phyloP scores from a whole-genome alignment of 2,329 filamentous ascomycete genomes.

The Cladosporium oxysporum region DNA sequence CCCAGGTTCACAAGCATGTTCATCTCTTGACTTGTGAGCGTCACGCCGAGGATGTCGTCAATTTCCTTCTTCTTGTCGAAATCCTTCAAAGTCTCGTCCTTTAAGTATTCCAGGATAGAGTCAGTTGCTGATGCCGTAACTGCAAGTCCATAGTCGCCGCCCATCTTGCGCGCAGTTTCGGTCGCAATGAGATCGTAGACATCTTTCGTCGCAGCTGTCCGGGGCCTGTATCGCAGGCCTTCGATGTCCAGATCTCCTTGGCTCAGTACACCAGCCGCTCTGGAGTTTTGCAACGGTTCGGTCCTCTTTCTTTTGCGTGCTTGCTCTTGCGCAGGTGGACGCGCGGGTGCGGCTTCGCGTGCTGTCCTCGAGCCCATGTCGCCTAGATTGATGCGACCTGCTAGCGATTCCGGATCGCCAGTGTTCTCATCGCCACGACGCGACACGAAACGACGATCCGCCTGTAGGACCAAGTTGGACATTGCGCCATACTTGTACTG shows the following conservation, averaged over 20 bases:
- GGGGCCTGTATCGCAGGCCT: conserved; percentile 86
- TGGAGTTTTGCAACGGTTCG: conserved; percentile 65
- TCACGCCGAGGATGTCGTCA: conserved; percentile 85
- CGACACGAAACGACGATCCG: conserved; percentile 92
- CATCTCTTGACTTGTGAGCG: conserved; percentile 85
- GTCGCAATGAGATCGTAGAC: conserved; percentile 95
- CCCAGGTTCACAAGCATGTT: conserved; percentile 94
- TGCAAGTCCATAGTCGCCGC: conserved; percentile 90
- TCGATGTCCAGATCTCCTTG: conserved; percentile 85
- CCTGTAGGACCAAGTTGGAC: conserved; percentile 99
- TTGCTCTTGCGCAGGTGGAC: conserved; percentile 55
- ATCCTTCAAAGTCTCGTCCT: conserved; percentile 94
- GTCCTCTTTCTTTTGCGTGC: conserved; percentile 81
- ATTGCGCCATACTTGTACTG: conserved; percentile 52
- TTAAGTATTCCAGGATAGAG: conserved; percentile 84
- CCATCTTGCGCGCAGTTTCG: conserved; percentile 81
- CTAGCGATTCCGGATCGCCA: conserved; percentile 95
- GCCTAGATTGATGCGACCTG: conserved; percentile 85
- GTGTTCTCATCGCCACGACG: conserved; percentile 92
- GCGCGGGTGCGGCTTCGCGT: conserved; percentile 76
- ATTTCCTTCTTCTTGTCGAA: conserved; percentile 98
- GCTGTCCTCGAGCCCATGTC: conserved; percentile 90
- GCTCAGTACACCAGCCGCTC: conserved; percentile 76
- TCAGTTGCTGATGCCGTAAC: conserved; percentile 93
- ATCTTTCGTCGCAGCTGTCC: conserved; percentile 85